Conservation (phyloP, 768 basidiomycete species). For the Trametes punicea region DNA sequence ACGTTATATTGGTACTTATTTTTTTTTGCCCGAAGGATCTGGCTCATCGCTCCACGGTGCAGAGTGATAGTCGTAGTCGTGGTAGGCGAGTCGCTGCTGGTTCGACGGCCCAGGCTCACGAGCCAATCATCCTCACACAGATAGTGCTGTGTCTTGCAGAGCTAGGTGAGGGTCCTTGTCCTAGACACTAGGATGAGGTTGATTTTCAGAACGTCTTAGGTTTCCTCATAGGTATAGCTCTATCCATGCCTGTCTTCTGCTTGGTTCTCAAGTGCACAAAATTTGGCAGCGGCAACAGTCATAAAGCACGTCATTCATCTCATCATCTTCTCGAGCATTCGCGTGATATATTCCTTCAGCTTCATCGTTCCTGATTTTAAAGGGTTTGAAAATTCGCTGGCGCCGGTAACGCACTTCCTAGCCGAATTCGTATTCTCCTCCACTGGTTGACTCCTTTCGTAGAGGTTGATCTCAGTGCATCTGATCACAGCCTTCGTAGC, state of each 20-base stretch:
- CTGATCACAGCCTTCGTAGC: background rate
- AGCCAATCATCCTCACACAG: too few species aligned
- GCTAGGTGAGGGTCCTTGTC: too few species aligned
- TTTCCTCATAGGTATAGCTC: too few species aligned
- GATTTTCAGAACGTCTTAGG: too few species aligned
- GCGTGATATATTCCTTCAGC: background rate
- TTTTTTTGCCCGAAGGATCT: constrained; percentile 1
- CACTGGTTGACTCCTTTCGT: background rate
- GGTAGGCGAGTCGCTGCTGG: background rate
- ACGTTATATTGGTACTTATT: too few species aligned
- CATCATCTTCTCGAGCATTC: background rate
- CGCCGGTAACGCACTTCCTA: background rate
- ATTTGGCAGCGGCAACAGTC: background rate
- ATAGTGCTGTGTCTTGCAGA: too few species aligned
- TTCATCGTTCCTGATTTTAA: background rate
- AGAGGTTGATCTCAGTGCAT: constrained; percentile 1
- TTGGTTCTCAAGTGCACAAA: too few species aligned
- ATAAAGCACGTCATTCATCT: background rate
- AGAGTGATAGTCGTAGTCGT: background rate
- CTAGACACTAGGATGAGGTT: too few species aligned
- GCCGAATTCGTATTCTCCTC: background rate
- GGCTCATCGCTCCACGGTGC: background rate
- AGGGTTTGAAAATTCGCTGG: background rate
- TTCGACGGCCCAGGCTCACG: too few species aligned
- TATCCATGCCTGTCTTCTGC: background rate